A percentile compares a stretch with the other conserved stretches of the same genome.
These are phyloP conservation scores for Pseudozyma sp. DNA, from an alignment of 1,284 basidiomycete species.

Conservation along the genomic window DNA sequence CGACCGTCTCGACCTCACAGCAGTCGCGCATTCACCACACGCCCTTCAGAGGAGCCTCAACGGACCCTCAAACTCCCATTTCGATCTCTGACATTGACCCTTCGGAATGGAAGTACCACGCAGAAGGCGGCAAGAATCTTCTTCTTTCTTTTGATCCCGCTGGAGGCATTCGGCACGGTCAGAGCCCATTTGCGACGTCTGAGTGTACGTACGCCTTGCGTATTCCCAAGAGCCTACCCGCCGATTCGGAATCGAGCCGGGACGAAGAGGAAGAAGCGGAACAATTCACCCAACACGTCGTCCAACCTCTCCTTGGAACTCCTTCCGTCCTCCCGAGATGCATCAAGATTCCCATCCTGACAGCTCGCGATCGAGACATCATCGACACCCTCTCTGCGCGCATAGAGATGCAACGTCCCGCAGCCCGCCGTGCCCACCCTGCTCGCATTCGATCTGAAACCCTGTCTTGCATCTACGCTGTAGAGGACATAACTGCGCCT, in stretches of 20 bases:
- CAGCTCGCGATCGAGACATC: constrained; percentile 15
- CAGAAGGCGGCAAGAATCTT: constrained; percentile 54
- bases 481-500: constrained; percentile 43
- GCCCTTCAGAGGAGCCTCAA: constrained; percentile 2
- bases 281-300: constrained; percentile 19
- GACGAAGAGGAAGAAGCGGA: constrained; percentile 26
- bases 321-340: constrained; percentile 12
- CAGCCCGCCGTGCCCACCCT: constrained; percentile 12
- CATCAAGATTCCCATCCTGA: constrained; percentile 18
- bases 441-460: constrained; percentile 34
- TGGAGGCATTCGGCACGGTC: neutral
- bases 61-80: neutral
- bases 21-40: constrained; percentile 29
- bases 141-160: constrained; percentile 33
- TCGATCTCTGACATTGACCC: constrained; percentile 34
- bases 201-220: constrained; percentile 27
- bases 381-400: constrained; percentile 38
- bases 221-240: constrained; percentile 24
- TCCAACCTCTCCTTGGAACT: constrained; percentile 34
- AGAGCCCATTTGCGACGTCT: constrained; percentile 20
- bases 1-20: constrained; percentile 42
- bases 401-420: constrained; percentile 37
- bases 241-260: neutral
- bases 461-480: constrained; percentile 28
- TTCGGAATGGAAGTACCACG: constrained; percentile 43